phyloP scores from a whole-genome alignment of 352 stramenopile genomes.

The Poterioochromonas sp. region DNA sequence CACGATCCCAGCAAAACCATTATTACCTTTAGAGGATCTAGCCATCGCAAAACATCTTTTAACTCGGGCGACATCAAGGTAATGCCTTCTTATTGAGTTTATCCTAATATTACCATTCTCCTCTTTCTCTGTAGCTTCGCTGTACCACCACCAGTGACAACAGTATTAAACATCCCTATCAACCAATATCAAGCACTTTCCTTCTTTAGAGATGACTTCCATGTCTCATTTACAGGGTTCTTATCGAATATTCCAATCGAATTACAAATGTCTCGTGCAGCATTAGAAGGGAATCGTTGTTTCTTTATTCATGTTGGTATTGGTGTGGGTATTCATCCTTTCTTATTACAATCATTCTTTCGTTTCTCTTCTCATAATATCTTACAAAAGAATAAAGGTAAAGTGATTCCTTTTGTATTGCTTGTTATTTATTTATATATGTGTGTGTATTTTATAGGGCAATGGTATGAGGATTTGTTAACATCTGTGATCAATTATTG shows the following conservation, averaged over 20 bases:
- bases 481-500: neutral
- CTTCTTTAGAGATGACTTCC: conserved; percentile 24
- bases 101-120: too few species aligned
- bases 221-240: conserved; percentile 6
- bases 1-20: too few species aligned
- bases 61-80: too few species aligned
- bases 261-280: neutral
- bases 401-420: neutral
- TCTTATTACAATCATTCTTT: conserved; percentile 9
- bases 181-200: too few species aligned
- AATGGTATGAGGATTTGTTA: neutral
- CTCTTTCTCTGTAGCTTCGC: too few species aligned
- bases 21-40: too few species aligned
- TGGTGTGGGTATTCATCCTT: conserved; percentile 2
- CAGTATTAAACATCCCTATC: too few species aligned
- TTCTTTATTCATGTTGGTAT: conserved; percentile 31
- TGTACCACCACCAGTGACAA: too few species aligned
- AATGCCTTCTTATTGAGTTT: too few species aligned
- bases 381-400: neutral
- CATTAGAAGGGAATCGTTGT: conserved; percentile 1
- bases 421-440: too few species aligned
- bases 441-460: too few species aligned
- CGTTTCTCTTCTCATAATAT: neutral
- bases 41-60: too few species aligned
- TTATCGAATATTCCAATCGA: neutral